Conservation (phyloP, 1,284 basidiomycete genomes). For the Pseudozyma tsukubaensis region DNA sequence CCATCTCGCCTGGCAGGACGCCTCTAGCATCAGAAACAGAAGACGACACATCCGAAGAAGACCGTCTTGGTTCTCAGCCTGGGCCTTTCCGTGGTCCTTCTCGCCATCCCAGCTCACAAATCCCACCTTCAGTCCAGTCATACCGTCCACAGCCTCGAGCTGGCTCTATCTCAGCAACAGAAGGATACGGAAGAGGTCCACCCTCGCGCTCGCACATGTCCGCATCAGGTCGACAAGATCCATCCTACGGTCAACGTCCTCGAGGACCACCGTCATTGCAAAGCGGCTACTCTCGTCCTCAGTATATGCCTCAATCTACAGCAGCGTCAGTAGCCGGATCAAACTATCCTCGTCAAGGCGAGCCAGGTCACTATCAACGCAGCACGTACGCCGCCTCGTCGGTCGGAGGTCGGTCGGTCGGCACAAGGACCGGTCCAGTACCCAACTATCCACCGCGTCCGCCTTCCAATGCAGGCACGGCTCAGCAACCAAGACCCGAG, state of each 20-base stretch:
- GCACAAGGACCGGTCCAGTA: constrained; percentile 21
- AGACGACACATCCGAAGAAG: constrained; percentile 28
- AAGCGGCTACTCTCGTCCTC: constrained; percentile 30
- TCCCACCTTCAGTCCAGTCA: constrained; percentile 27
- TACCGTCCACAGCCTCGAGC: constrained; percentile 38
- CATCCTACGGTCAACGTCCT: constrained; percentile 13
- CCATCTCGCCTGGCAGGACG: constrained; percentile 28
- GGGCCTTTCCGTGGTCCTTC: constrained; percentile 23
- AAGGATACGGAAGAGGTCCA: constrained; percentile 27
- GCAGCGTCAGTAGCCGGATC: constrained; percentile 39
- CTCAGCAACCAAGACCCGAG: constrained; percentile 39
- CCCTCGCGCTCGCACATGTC: constrained; percentile 33
- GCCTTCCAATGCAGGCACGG: constrained; percentile 35
- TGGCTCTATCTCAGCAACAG: constrained; percentile 34
- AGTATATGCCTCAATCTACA: constrained; percentile 30
- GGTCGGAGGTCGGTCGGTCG: constrained; percentile 53
- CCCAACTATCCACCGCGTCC: constrained; percentile 33
- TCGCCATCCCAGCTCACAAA: constrained; percentile 22
- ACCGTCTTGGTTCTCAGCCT: constrained; percentile 33
- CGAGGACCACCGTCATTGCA: constrained; percentile 34
- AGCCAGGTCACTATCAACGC: constrained; percentile 35
- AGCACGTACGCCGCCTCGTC: constrained; percentile 57
- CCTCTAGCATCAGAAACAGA: constrained; percentile 44
- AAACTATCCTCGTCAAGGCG: constrained; percentile 34
- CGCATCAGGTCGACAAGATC: constrained; percentile 19